A percentile compares a stretch with the other conserved stretches of the same genome.
phyloP scores from a whole-genome alignment of 371 early-diverging fungal genomes.

The Lichtheimia hyalospora region DNA sequence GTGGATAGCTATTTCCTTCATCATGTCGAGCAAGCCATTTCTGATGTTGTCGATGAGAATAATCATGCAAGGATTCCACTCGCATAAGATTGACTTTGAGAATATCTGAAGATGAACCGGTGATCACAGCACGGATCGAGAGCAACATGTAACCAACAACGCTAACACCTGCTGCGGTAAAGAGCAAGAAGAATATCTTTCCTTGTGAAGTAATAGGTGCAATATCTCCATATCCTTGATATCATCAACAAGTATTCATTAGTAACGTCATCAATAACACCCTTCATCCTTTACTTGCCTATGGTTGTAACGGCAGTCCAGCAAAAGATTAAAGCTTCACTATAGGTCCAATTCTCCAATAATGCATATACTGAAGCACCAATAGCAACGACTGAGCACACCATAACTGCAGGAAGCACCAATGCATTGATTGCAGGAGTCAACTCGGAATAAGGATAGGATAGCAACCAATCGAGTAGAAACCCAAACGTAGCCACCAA shows the following conservation, averaged over 20 bases:
- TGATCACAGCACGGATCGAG: conserved; percentile 24
- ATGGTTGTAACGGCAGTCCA: conserved; percentile 22
- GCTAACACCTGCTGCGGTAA: conserved; percentile 14
- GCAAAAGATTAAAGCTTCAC: conserved; percentile 19
- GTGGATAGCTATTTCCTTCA: not conserved
- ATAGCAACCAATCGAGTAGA: conserved; percentile 13
- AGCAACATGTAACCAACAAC: conserved; percentile 20
- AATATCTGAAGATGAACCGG: conserved; percentile 15
- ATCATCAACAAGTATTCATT: too few relatives aligned
- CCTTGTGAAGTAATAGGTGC: conserved; percentile 12
- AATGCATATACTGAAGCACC: conserved; percentile 15
- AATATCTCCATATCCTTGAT: conserved; percentile 24
- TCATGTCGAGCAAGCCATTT: conserved; percentile 14
- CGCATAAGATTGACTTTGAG: conserved; percentile 25
- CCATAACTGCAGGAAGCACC: conserved; percentile 19
- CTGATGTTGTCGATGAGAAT: conserved; percentile 15
- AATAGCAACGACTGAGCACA: conserved; percentile 8
- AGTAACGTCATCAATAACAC: too few relatives aligned
- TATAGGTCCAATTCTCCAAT: conserved; percentile 22
- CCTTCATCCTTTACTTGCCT: not conserved
- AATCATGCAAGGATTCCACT: conserved; percentile 17
- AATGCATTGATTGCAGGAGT: conserved; percentile 12
- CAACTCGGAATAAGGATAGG: conserved; percentile 11
- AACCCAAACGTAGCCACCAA: conserved; percentile 12
- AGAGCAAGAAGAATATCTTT: conserved; percentile 18